Percentiles rank a stretch among this genome's conserved stretches.
These are phyloP conservation scores for Phytophthora nicotianae DNA, from an alignment of 352 stramenopile genomes.

Conservation along the genomic window DNA sequence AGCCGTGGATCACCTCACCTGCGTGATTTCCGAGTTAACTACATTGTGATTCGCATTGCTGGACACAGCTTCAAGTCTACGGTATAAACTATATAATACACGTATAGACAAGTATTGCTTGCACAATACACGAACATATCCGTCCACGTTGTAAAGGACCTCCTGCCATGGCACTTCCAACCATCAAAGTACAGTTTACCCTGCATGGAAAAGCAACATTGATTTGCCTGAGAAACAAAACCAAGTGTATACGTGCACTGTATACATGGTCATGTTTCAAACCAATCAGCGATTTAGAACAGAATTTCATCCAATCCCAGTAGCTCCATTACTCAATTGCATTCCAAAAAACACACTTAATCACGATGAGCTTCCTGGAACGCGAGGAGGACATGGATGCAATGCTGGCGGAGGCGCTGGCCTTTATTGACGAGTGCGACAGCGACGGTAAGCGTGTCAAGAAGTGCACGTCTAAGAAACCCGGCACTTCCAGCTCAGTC, in stretches of 20 bases:
- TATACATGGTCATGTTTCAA: not conserved
- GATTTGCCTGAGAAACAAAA: no score
- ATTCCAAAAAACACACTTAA: conserved; percentile 11
- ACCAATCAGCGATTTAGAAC: not conserved
- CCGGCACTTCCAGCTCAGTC: not conserved
- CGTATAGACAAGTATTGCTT: no score
- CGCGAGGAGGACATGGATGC: conserved; percentile 34
- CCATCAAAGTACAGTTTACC: not conserved
- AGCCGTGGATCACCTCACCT: no score
- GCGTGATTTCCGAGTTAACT: no score
- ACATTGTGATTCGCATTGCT: no score
- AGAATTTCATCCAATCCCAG: conserved; percentile 3
- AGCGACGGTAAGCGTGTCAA: conserved; percentile 1
- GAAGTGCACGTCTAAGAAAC: conserved; percentile 3
- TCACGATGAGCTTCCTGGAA: conserved; percentile 33
- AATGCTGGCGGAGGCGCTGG: conserved; percentile 42
- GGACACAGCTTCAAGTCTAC: no score
- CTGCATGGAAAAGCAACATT: no score
- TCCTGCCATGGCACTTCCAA: no score
- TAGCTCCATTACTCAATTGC: not conserved
- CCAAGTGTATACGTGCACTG: no score
- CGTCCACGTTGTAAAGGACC: no score
- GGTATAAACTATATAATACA: no score
- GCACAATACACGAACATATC: no score
- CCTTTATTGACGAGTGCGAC: conserved; percentile 45